Percentiles rank a stretch among this genome's conserved stretches.
Evolutionary conservation across 192 early-diverging fungal species (phyloP).

Genomic region (Chytriomyces confervae): DNA sequence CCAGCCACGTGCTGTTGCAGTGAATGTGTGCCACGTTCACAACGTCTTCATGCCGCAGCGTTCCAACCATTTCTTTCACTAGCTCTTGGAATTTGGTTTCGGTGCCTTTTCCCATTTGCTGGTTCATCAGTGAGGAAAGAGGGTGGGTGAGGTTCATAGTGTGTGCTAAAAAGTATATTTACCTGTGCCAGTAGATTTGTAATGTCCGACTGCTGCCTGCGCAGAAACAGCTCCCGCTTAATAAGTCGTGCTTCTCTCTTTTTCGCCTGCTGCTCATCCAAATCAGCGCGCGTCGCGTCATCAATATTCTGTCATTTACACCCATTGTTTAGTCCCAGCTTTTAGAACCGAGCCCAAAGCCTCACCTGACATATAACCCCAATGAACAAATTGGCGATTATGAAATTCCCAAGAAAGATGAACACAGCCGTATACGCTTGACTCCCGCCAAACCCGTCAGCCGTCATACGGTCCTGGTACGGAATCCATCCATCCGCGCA

Average conservation of each 20-base stretch:
- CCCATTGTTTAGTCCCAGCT: constrained; percentile 16
- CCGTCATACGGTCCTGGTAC: constrained; percentile 45
- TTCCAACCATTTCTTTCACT: constrained; percentile 46
- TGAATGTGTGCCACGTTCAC: constrained; percentile 43
- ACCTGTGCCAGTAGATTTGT: constrained; percentile 48
- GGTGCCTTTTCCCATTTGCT: constrained; percentile 35
- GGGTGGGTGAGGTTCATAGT: neutral
- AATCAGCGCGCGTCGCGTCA: constrained; percentile 51
- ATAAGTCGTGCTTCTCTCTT: constrained; percentile 36
- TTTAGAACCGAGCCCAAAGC: too few relatives aligned
- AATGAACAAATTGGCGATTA: constrained; percentile 61
- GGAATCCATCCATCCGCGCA: constrained; percentile 53
- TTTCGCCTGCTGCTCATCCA: constrained; percentile 27
- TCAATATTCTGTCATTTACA: constrained; percentile 48
- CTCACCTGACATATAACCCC: constrained; percentile 55
- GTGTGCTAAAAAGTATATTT: neutral
- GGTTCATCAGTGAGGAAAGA: neutral
- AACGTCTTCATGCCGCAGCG: constrained; percentile 53
- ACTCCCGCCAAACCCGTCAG: constrained; percentile 42
- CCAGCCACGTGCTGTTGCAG: constrained; percentile 55
- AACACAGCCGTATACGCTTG: constrained; percentile 45
- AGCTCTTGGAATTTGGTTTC: constrained; percentile 46
- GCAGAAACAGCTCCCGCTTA: constrained; percentile 53
- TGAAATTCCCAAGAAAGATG: constrained; percentile 57
- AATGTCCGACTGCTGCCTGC: constrained; percentile 53